phyloP scores from a whole-genome alignment of 2,329 filamentous ascomycete genomes.

The Fusarium staphyleae region DNA sequence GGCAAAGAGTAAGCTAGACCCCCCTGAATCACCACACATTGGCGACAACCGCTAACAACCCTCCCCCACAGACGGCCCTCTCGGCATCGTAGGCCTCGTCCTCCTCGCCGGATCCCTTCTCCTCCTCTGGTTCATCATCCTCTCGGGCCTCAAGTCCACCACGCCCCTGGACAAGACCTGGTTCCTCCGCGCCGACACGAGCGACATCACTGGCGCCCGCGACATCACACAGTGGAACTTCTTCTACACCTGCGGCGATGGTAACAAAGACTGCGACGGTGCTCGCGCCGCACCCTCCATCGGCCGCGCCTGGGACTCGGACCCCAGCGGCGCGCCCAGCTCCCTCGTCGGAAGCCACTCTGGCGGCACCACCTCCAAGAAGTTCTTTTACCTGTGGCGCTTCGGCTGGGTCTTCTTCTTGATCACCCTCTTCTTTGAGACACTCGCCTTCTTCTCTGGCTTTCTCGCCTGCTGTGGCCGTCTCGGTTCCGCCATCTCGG shows the following conservation, averaged over 20 bases:
- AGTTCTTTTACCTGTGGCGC: slow-evolving; percentile 84
- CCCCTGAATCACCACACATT: too few relatives aligned
- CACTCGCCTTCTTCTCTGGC: slow-evolving; percentile 70
- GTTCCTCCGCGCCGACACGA: slow-evolving; percentile 83
- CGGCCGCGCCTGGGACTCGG: slow-evolving; percentile 71
- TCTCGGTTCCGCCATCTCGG: slow-evolving; percentile 72
- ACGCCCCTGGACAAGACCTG: slow-evolving; percentile 75
- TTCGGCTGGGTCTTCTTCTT: slow-evolving; percentile 95
- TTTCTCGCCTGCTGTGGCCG: slow-evolving; percentile 75
- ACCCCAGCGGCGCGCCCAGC: slow-evolving; percentile 53
- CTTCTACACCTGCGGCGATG: slow-evolving; percentile 79
- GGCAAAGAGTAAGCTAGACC: slow-evolving; percentile 35
- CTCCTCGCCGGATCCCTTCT: slow-evolving; percentile 60
- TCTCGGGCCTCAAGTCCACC: slow-evolving; percentile 59
- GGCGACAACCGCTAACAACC: slow-evolving; percentile 4
- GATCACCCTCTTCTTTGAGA: slow-evolving; percentile 81
- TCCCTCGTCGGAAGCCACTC: slow-evolving; percentile 60
- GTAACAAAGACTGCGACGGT: slow-evolving; percentile 69
- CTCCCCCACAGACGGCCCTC: slow-evolving; percentile 46
- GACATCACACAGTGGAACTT: slow-evolving; percentile 84
- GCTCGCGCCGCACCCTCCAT: slow-evolving; percentile 70
- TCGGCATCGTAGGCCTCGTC: slow-evolving; percentile 54
- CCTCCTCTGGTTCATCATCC: slow-evolving; percentile 66
- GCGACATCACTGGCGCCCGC: slow-evolving; percentile 73
- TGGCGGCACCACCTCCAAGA: slow-evolving; percentile 60